Percentiles rank a stretch among this genome's conserved stretches.
Evolutionary conservation across 352 stramenopile genomes (phyloP).

Genomic region (Pythium phragmiticola): DNA sequence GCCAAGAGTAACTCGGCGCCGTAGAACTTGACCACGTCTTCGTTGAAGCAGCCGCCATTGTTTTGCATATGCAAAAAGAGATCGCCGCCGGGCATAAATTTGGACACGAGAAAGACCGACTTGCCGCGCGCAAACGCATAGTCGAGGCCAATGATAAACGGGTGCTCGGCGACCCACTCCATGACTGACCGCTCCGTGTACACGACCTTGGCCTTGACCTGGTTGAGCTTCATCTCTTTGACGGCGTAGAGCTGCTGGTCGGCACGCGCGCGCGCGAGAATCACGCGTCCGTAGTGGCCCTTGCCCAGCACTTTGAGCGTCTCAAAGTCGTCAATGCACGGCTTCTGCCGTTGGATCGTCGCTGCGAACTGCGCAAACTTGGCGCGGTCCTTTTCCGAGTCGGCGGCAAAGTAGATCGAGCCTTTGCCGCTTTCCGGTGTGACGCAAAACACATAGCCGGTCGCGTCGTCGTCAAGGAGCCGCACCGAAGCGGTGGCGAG

Average conservation of each 20-base stretch:
- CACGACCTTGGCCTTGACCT: slow-evolving; percentile 85
- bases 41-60: slow-evolving; percentile 72
- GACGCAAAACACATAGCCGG: slow-evolving; percentile 75
- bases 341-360: slow-evolving; percentile 50
- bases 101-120: slow-evolving; percentile 97
- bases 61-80: slow-evolving; percentile 91
- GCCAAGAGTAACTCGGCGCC: slow-evolving; percentile 77
- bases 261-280: slow-evolving; percentile 43
- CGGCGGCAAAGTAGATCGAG: slow-evolving; percentile 70
- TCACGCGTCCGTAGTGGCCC: slow-evolving; percentile 83
- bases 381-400: slow-evolving; percentile 83
- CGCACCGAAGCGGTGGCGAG: slow-evolving; percentile 75
- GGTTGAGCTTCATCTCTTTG: slow-evolving; percentile 90
- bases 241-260: slow-evolving; percentile 75
- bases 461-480: slow-evolving; percentile 70
- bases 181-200: slow-evolving; percentile 82
- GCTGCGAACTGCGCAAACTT: slow-evolving; percentile 65
- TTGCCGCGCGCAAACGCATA: slow-evolving; percentile 94
- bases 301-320: slow-evolving; percentile 83
- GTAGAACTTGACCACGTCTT: slow-evolving; percentile 84
- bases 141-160: slow-evolving; percentile 97
- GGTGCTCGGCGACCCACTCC: slow-evolving; percentile 88
- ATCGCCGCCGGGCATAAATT: slow-evolving; percentile 98
- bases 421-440: slow-evolving; percentile 68
- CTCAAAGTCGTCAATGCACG: slow-evolving; percentile 66